These are phyloP conservation scores for Podospora sp. DNA, from an alignment of 495 filamentous ascomycete genomes.

Conservation along the genomic window DNA sequence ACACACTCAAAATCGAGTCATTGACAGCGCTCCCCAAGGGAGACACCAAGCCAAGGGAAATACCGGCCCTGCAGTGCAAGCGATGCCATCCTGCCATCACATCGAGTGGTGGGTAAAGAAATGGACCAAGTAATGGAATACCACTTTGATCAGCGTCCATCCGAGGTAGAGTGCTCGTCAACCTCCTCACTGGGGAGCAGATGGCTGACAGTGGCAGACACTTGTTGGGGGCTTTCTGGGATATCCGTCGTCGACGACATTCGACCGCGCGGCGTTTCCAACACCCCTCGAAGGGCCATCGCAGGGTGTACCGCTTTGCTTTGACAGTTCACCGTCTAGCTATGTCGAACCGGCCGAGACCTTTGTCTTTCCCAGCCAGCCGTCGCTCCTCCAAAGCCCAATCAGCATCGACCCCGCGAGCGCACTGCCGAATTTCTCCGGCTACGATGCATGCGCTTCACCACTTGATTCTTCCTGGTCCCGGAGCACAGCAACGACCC, in stretches of 20 bases:
- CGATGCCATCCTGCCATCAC: neutral
- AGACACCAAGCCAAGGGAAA: neutral
- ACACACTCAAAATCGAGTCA: neutral
- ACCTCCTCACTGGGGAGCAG: neutral
- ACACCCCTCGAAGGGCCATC: neutral
- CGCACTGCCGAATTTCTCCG: neutral
- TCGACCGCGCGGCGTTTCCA: neutral
- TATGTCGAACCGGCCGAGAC: neutral
- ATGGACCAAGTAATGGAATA: neutral
- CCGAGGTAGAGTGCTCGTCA: neutral
- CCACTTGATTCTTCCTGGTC: neutral
- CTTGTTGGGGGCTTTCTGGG: neutral
- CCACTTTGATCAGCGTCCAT: neutral
- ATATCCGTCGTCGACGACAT: neutral
- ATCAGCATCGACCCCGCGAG: neutral
- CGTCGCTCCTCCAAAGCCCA: neutral
- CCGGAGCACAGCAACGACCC: constrained; percentile 8
- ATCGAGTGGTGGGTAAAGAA: neutral
- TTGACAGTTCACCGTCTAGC: neutral
- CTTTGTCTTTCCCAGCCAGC: neutral
- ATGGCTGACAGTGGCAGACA: neutral
- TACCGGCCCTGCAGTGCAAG: neutral
- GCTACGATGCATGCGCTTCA: neutral
- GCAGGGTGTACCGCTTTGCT: neutral
- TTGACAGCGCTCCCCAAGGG: neutral